phyloP scores from a whole-genome alignment of 768 basidiomycete species.

The Lentinula edodes region DNA sequence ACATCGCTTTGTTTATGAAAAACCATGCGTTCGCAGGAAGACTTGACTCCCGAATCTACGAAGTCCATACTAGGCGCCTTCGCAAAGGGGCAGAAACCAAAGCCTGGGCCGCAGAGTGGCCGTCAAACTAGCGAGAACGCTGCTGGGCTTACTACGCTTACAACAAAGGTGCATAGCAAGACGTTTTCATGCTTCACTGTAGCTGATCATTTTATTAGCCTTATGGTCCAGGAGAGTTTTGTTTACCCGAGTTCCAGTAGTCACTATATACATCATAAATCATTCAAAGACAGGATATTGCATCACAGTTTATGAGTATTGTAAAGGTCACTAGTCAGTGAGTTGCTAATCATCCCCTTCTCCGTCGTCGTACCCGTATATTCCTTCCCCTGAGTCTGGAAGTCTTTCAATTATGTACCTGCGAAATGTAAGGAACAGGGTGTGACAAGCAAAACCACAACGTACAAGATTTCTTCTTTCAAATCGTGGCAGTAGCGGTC shows the following conservation, averaged over 20 bases:
- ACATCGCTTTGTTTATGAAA: neutral
- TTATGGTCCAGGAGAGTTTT: conserved; percentile 90
- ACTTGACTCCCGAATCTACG: conserved; percentile 71
- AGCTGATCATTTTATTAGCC: conserved; percentile 45
- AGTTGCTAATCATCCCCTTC: conserved; percentile 69
- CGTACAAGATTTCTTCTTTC: conserved; percentile 79
- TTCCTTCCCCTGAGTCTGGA: conserved; percentile 71
- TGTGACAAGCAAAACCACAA: conserved; percentile 11
- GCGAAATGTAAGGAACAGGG: neutral
- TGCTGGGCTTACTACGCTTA: conserved; percentile 78
- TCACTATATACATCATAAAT: conserved; percentile 4
- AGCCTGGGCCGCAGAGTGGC: conserved; percentile 89
- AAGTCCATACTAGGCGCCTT: conserved; percentile 78
- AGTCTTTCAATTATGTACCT: conserved; percentile 69
- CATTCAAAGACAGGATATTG: conserved; percentile 1
- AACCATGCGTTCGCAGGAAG: conserved; percentile 50
- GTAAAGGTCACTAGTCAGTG: conserved; percentile 5
- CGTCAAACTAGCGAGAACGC: conserved; percentile 90
- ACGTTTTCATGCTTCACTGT: neutral
- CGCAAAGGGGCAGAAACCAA: conserved; percentile 77
- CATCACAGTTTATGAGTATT: conserved; percentile 1
- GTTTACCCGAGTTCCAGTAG: conserved; percentile 80
- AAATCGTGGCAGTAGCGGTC: conserved; percentile 85
- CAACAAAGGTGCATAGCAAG: conserved; percentile 51
- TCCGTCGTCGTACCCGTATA: conserved; percentile 70